Evolutionary conservation across 495 filamentous ascomycete species (phyloP), one percentile per base, ranked within the genome.

Genomic region (Tuber aestivum): DNA sequence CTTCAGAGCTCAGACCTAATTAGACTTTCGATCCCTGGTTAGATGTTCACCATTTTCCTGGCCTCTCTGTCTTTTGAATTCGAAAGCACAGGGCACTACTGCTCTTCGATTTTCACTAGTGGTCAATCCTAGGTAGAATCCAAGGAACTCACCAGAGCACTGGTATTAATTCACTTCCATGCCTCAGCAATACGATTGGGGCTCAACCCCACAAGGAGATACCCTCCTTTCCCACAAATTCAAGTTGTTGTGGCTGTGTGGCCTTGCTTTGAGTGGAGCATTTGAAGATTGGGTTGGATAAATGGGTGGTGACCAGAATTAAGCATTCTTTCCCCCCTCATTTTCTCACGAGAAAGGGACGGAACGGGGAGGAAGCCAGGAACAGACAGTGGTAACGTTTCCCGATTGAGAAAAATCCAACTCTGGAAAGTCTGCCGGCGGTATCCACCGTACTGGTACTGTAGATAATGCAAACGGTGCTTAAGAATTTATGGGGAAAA

Each of bases 91-190:
- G 37, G 97, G 83, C 10, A 87, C 88, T 91, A 97, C 80, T 82
- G 56, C 1, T 35, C 0, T 35, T 40, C 40, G 21, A 21, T 41
- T 21, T 61, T 41, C 5, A 78, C 61, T 40, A 71, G 42, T 73
- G 18, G 20, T 70, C 68, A n/a, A 20, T 16, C 12, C 38, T 20
- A 1, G 27, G 12, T 21, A 21, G 48, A 38, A n/a, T 35, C n/a
- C 70, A 27, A 18, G 16, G 21, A 70, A 76, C 80, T 56, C 74
- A 82, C 81, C 96, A 0, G 94, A 69, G 89, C 90, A 27, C 89
- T 91, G 70, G 97, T 86, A 81, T 99, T 99, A 74, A 96, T 87
- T 95, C 95, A 98, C 41, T 93, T 87, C 93, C 93, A 97, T 3
- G 94, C 86, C 80, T 95, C 95, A 2, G 93, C 92, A 16, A 93